Evolutionary conservation across 2,329 filamentous ascomycete genomes (phyloP), one percentile per base, ranked within the genome.

Genomic region (Botrytis porri): DNA sequence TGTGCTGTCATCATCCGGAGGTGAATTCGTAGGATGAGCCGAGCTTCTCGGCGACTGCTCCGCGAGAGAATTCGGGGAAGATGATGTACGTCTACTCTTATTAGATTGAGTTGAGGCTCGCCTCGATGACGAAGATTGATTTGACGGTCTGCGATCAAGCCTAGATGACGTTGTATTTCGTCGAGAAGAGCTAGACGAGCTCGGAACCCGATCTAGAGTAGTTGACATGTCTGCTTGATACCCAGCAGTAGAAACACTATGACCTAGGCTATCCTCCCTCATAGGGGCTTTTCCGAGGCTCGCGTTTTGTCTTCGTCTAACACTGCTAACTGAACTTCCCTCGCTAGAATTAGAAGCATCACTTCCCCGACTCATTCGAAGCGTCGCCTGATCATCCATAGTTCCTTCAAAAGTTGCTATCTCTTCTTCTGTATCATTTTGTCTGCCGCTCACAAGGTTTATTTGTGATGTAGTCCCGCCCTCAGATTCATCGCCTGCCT

Each of bases 171-270:
- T 41, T 41, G 63, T 54, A 22, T 69, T 72, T 32, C 63, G 51
- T n/a, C 70, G 63, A 59, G 70, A 72, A 32, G 63, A 69, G 54
- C 51, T 69, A 35, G 70, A 64, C 29, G 64, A 61, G 29, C 45
- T 35, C 51, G 63, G 51, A 25, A 67, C 39, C n/a, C 70, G 60
- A 48, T 69, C 70, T 25, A 72, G 25, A n/a, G 63, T 72, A 7
- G 70, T 72, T 45, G 70, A 72, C 63, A 67, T 60, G 54, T 72
- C 70, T 48, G 63, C 70, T 25, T 72, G 70, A 60, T 72, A 72
- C 7, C 70, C 70, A 69, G 54, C 41, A n/a, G 63, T 72, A 37
- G 70, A 72, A 41, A 60, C 62, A 57, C 70, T 69, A 29, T 72
- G 18, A 54, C 43, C 63, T 22, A 43, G 51, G 65, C 63, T 60